A percentile compares a stretch with the other conserved stretches of the same genome.
These are phyloP conservation scores for Kurtzmaniella quercitrusa DNA, from an alignment of 1,139 yeast species.

Conservation along the genomic window DNA sequence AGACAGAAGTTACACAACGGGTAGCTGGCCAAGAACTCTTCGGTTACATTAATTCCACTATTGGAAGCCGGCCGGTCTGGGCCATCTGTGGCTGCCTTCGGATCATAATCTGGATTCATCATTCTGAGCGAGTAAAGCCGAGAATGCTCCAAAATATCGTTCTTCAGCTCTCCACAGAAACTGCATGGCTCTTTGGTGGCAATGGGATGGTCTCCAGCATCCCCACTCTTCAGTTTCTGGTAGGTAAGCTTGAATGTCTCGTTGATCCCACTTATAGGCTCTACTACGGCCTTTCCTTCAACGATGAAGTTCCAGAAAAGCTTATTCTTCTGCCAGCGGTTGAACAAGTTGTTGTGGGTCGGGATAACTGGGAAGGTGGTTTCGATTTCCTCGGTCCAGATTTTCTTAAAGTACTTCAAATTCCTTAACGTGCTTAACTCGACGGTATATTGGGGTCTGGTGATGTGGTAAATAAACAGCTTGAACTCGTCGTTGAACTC, in stretches of 20 bases:
- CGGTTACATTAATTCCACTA: constrained; percentile 10
- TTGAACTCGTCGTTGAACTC: constrained; percentile 41
- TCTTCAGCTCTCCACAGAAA: constrained; percentile 74
- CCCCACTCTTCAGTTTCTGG: constrained; percentile 10
- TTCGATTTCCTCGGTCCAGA: constrained; percentile 77
- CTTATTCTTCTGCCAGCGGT: constrained; percentile 44
- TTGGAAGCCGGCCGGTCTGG: constrained; percentile 9
- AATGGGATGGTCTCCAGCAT: constrained; percentile 45
- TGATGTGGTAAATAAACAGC: constrained; percentile 30
- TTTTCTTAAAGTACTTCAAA: constrained; percentile 58
- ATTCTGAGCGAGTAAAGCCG: constrained; percentile 66
- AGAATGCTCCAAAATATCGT: constrained; percentile 68
- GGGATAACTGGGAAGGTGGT: constrained; percentile 42
- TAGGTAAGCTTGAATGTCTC: constrained; percentile 53
- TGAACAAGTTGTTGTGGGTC: constrained; percentile 30
- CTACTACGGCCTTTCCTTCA: constrained; percentile 79
- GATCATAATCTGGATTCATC: constrained; percentile 19
- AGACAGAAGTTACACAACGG: constrained; percentile 87
- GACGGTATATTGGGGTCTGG: constrained; percentile 31
- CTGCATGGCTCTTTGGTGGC: constrained; percentile 75
- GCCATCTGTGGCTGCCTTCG: constrained; percentile 7
- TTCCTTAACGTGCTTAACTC: constrained; percentile 45
- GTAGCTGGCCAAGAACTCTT: constrained; percentile 38
- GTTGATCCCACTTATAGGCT: constrained; percentile 82
- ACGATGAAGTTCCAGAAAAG: constrained; percentile 62